Percentiles rank a stretch among this genome's conserved stretches.
Conservation (phyloP, 2,329 filamentous ascomycete genomes). For the Aspergillus sp. region DNA sequence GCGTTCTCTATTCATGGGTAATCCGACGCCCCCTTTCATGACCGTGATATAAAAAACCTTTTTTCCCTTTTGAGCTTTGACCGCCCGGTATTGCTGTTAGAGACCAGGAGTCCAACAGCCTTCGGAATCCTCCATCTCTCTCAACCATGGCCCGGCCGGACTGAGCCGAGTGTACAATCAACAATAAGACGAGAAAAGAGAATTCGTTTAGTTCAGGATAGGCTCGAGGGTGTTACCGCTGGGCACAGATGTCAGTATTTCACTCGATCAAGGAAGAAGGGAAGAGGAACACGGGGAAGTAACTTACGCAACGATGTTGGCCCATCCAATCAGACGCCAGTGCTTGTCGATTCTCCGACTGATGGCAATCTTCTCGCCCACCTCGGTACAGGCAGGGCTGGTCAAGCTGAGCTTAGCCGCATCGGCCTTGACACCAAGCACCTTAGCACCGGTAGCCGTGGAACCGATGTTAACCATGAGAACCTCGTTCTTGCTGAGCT, state of each 20-base stretch:
- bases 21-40: slow-evolving; percentile 29
- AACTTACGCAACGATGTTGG: slow-evolving; percentile 66
- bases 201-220: slow-evolving; percentile 36
- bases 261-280: not conserved
- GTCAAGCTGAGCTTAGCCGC: slow-evolving; percentile 92
- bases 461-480: slow-evolving; percentile 99
- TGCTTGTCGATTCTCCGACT: slow-evolving; percentile 98
- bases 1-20: slow-evolving; percentile 35
- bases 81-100: slow-evolving; percentile 19
- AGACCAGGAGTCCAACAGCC: slow-evolving; percentile 12
- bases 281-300: not conserved
- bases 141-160: slow-evolving; percentile 12
- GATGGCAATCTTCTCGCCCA: slow-evolving; percentile 96
- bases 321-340: slow-evolving; percentile 94
- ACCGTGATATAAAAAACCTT: slow-evolving; percentile 23
- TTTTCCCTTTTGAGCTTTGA: slow-evolving; percentile 13
- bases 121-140: slow-evolving; percentile 9
- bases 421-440: slow-evolving; percentile 95
- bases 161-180: slow-evolving; percentile 14
- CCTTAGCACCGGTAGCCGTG: slow-evolving; percentile 95
- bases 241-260: slow-evolving; percentile 12
- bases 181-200: not conserved
- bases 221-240: slow-evolving; percentile 51
- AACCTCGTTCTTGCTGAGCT: slow-evolving; percentile 96
- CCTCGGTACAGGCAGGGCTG: slow-evolving; percentile 91